These are phyloP conservation scores for Venturia nashicola DNA, from an alignment of 2,329 filamentous ascomycete species.

Conservation along the genomic window DNA sequence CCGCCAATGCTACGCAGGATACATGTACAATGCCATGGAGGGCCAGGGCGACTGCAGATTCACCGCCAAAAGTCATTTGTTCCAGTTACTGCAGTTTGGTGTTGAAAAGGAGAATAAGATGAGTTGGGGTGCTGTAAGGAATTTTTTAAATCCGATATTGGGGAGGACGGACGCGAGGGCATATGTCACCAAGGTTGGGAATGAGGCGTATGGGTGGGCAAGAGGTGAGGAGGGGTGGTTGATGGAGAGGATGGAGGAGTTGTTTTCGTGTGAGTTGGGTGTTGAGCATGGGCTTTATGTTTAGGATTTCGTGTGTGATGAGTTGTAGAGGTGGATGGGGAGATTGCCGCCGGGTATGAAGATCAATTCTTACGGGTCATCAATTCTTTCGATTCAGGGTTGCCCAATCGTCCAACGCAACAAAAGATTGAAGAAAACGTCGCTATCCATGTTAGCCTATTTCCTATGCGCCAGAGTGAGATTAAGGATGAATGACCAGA, in stretches of 20 bases:
- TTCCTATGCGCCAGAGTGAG: too few relatives aligned
- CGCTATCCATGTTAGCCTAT: too few relatives aligned
- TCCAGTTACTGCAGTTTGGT: neutral
- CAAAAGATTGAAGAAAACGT: too few relatives aligned
- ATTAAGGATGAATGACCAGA: too few relatives aligned
- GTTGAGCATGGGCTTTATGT: neutral
- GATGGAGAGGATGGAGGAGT: neutral
- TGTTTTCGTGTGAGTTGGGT: neutral
- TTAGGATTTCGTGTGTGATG: neutral
- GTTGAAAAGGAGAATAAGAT: neutral
- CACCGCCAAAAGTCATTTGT: conserved; percentile 5
- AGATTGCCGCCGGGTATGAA: neutral
- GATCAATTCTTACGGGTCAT: too few relatives aligned
- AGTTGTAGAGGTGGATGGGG: neutral
- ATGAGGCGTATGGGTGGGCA: neutral
- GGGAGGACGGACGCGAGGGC: neutral
- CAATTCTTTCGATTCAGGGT: too few relatives aligned
- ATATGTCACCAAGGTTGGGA: neutral
- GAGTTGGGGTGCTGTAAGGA: neutral
- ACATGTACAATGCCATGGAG: neutral
- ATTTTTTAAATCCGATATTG: neutral
- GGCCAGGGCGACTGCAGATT: conserved; percentile 4
- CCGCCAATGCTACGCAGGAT: neutral
- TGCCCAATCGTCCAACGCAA: too few relatives aligned
- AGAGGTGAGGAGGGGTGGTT: conserved; percentile 1